Conservation (phyloP, 2,329 filamentous ascomycete genomes). For the Xylariales sp. region DNA sequence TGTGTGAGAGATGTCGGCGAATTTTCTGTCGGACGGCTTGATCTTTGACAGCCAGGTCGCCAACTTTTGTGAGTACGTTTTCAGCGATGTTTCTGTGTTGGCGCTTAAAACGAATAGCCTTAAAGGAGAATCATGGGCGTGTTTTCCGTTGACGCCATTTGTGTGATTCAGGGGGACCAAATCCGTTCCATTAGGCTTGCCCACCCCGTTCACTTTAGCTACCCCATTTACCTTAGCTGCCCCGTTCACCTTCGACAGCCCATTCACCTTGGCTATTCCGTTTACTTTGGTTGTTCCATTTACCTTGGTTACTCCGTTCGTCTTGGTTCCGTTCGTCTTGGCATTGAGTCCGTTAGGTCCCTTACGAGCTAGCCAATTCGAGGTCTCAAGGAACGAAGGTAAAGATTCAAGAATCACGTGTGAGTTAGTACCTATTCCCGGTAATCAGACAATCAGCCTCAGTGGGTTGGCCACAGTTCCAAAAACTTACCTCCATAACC, state of each 20-base stretch:
- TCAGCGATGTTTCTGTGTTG: constrained; percentile 17
- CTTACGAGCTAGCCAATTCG: constrained; percentile 3
- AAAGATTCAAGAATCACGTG: constrained; percentile 25
- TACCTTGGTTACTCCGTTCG: no score
- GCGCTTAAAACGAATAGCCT: constrained; percentile 15
- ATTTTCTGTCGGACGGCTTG: background rate
- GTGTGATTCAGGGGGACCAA: no score
- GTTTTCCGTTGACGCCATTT: background rate
- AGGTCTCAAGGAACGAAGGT: constrained; percentile 18
- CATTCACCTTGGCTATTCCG: background rate
- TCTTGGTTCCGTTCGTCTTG: background rate
- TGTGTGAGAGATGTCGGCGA: constrained; percentile 18
- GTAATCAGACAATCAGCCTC: background rate
- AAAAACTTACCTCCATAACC: constrained; percentile 21
- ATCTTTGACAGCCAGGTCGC: constrained; percentile 4
- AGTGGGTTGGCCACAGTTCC: background rate
- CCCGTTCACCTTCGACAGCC: background rate
- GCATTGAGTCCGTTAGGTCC: background rate
- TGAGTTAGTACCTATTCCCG: constrained; percentile 11
- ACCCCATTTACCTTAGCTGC: background rate
- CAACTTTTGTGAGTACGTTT: constrained; percentile 12
- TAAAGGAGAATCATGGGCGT: background rate
- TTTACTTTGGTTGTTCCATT: no score
- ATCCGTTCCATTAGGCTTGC: no score
- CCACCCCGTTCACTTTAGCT: background rate